Evolutionary conservation across 306 rosid species (phyloP), one percentile per base, ranked within the genome.

Genomic region (Dryas octopetala): DNA sequence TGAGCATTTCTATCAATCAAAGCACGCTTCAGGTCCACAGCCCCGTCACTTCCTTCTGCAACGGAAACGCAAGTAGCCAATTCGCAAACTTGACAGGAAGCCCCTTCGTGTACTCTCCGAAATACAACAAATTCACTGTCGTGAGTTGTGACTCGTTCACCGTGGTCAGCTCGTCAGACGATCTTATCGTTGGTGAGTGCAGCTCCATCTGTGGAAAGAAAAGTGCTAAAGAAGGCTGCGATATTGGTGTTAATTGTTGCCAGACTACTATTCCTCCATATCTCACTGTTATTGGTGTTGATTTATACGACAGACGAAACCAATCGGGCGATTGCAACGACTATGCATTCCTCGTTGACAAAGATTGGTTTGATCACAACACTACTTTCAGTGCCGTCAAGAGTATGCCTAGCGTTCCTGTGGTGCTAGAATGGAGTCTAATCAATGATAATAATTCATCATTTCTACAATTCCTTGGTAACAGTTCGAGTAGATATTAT

Each of bases 101-200:
- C 32, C 82, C 84, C 32, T 85, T 75, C 53, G 52, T 51, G 28
- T 78, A 78, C 68, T 85, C 86, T 0, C 63, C 57, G 26, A 2
- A 1, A 0, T 0, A 1, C 0, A 75, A 72, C 81, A 76, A 13
- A 3, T 79, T 83, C 64, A 11, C 59, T 7, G 81, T 70, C 1
- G n/a, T 13, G 11, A 75, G 84, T 41, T 83, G 87, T 67, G 60
- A 17, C 5, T 50, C 1, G 0, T 28, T 79, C 19, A 40, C 66
- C 8, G 1, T 46, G 53, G 0, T 79, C 52, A 2, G 0, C 5
- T 66, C 62, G 3, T 45, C 68, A 61, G 23, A 23, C 23, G 23
- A 23, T 23, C 23, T 23, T 23, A 23, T 23, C 23, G 69, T 8
- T 23, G 28, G 76, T n/a, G 83, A 78, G 6, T 79, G 83, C 47